Base-by-base conservation (phyloP, 1,284 basidiomycete species). In the Pascua sp. region DNA sequence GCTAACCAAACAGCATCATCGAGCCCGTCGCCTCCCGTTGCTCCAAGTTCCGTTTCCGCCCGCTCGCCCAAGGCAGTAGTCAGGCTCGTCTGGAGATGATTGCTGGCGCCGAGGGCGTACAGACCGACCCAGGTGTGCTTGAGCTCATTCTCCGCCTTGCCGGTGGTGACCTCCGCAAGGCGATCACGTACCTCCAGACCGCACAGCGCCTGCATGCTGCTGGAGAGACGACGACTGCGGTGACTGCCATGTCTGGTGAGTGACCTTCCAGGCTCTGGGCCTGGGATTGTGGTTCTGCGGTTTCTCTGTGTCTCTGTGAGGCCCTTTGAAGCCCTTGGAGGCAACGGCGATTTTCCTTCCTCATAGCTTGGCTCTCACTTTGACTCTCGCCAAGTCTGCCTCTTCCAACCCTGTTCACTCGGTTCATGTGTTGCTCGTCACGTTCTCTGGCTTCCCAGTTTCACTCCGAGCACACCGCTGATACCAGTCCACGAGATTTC, bases 131-230 rank as follows among this genome's bases (percentile, higher is more conserved):
- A 17, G 78, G 78, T 11, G 79, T 79, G 59, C 64, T 79, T 9
- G 68, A 71, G 18, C 66, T 78, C 43, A 76, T 79, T 41, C 68
- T 79, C 38, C 60, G 76, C 53, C 63, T 79, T 18, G 95, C 95
- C 1, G 85, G 86, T 57, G 96, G 96, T 40, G 96, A 99, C 77
- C 84, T 99, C 51, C 88, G 96, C 48, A 90, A 96, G 53, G 90
- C 95, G n/a, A 98, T 98, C 76, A 98, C 95, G 12, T 98, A 96
- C 76, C 82, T 99, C 5, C 96, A 99, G 74, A 97, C 94, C 9
- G 94, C 94, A 5, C 88, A 91, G 47, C 85, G 95, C 37, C 81
- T 98, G 40, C 87, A 81, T 60, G 63, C 87, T 7, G 86, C 90
- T 1, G 85, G 84, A 2, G 76, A 73, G 13, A 86, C 88, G 2